Conservation (phyloP, 257 asterid genomes). For the Rubia yunnanensis region DNA sequence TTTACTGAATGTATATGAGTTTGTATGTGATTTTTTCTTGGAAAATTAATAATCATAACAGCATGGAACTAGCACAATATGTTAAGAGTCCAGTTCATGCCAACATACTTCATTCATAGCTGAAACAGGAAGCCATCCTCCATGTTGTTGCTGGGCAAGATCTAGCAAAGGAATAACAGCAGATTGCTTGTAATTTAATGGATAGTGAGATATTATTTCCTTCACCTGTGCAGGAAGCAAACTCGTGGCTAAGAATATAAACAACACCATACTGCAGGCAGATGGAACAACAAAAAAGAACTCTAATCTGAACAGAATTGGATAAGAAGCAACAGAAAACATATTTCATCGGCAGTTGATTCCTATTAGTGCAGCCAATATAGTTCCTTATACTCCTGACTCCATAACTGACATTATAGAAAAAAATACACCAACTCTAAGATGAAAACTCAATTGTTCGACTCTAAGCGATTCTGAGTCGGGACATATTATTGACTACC, state of each 20-base stretch:
- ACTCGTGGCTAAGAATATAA: background rate
- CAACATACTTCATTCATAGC: slow-evolving; percentile 89
- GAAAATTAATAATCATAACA: background rate
- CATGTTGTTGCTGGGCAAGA: slow-evolving; percentile 87
- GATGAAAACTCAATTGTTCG: no score
- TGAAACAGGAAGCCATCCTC: slow-evolving; percentile 99
- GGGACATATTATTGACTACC: background rate
- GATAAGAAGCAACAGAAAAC: background rate
- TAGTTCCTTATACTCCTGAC: background rate
- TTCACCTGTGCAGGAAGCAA: slow-evolving; percentile 45
- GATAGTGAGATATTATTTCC: slow-evolving; percentile 84
- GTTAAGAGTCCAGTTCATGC: slow-evolving; percentile 6
- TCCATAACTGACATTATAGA: background rate
- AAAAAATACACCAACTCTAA: background rate
- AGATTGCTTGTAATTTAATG: slow-evolving; percentile 92
- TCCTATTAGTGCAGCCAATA: background rate
- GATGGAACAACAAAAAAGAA: background rate
- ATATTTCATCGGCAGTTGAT: background rate
- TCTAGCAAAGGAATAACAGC: slow-evolving; percentile 81
- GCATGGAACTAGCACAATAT: slow-evolving; percentile 9
- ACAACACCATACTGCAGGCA: background rate
- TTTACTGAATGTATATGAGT: background rate
- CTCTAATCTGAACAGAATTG: background rate
- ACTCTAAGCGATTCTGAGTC: background rate
- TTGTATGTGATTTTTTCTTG: background rate